Conservation (phyloP, 2,329 filamentous ascomycete genomes). For the Akanthomyces dipterigenus region DNA sequence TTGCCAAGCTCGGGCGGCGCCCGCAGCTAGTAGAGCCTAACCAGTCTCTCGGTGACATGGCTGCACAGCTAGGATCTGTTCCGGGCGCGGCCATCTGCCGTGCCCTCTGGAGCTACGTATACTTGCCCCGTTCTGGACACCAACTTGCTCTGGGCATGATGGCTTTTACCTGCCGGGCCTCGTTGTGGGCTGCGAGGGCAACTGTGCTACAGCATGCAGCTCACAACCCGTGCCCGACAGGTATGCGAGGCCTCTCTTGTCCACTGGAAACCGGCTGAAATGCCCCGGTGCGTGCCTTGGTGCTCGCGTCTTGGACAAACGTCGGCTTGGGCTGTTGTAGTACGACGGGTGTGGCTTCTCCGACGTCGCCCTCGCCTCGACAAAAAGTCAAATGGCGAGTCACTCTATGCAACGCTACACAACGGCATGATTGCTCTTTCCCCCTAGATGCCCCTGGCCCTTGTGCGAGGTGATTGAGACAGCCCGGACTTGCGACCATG, state of each 20-base stretch:
- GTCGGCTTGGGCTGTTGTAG: neutral
- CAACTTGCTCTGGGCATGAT: neutral
- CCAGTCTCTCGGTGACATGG: constrained; percentile 7
- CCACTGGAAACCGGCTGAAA: neutral
- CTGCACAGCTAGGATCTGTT: neutral
- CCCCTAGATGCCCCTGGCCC: too few relatives aligned
- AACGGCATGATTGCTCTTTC: neutral
- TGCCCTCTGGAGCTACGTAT: neutral
- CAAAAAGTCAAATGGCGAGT: neutral
- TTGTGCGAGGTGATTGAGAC: neutral
- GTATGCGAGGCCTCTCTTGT: neutral
- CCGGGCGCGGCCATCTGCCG: neutral
- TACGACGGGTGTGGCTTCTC: neutral
- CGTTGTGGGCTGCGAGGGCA: neutral
- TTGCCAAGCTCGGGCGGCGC: neutral
- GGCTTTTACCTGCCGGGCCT: neutral
- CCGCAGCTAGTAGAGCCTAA: neutral
- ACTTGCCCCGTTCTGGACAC: neutral
- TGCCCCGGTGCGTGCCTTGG: neutral
- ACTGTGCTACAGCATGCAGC: neutral
- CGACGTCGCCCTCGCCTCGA: neutral
- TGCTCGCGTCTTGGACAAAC: neutral
- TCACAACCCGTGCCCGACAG: neutral
- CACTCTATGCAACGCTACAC: neutral
- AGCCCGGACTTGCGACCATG: neutral